Base-by-base conservation (phyloP, 441 rosid genomes). In the Adansonia gregorii region DNA sequence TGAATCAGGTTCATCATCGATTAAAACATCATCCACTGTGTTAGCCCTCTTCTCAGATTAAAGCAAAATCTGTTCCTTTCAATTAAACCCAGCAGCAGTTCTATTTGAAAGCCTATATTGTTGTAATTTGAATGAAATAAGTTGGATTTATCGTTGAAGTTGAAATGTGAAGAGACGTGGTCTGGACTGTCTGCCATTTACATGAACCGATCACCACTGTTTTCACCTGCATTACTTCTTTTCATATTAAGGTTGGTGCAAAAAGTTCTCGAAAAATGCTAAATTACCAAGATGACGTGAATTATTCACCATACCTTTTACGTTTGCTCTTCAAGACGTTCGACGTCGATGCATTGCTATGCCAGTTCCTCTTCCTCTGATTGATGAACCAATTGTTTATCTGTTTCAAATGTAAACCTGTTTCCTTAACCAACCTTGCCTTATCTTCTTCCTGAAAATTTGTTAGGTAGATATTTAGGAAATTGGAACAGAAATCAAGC, bases 351-450 rank as follows among this genome's bases (percentile, higher is more conserved):
- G 98, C 91, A 76, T 90, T 96, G 78, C 90, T 94, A 69, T 96
- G 96, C 99, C 99, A 96, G 80, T 96, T 96, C 83, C 99, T 88
- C 86, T 94, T 94, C 83, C 98, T 87, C 78, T 96, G 98, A 79
- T 95, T 95, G 82, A 95, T 95, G 83, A 95, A 95, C 99, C 99
- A 95, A 75, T 95, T 95, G 82, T 96, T 94, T 83, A 94, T 96
- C 85, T 96, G 98, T 81, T 96, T 96, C 60, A 96, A 85, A 71
- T 96, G 99, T 84, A 96, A 83, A 31, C 99, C 99, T 2, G 99
- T 96, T 82, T 96, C 98, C 73, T 94, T 96, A 67, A 96, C 98
- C 86, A 96, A 72, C 80, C 90, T 90, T 22, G 93, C 91, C 89
- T 96, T 96, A 74, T 94, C 99, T 86, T 96, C 99, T 88, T 96